Conservation (phyloP, 306 rosid species). For the Erythrophleum fordii region DNA sequence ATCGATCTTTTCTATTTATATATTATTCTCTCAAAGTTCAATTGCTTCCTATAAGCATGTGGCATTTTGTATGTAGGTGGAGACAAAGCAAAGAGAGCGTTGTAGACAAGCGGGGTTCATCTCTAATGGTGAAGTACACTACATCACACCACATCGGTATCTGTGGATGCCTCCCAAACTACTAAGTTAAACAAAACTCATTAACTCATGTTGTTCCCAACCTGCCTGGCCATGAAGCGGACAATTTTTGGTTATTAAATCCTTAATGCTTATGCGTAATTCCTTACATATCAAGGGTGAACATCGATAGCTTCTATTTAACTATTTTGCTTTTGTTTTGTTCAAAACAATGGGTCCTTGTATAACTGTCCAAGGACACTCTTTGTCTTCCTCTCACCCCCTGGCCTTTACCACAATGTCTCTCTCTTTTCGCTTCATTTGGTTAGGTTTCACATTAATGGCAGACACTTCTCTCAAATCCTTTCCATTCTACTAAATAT, state of each 20-base stretch:
- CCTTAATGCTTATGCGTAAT: background rate
- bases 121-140: background rate
- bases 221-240: conserved; percentile 36
- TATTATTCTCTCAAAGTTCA: too few species aligned
- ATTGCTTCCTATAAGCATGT: too few species aligned
- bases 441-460: background rate
- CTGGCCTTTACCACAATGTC: conserved; percentile 20
- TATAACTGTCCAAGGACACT: conserved; percentile 41
- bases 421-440: background rate
- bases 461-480: background rate
- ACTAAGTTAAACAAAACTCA: conserved; percentile 19
- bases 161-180: conserved; percentile 17
- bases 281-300: background rate
- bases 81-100: conserved; percentile 9
- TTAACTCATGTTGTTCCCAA: conserved; percentile 35
- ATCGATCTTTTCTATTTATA: too few species aligned
- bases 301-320: conserved; percentile 48
- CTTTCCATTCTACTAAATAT: too few species aligned
- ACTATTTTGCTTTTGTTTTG: conserved; percentile 36
- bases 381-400: conserved; percentile 29
- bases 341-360: conserved; percentile 33
- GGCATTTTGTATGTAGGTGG: background rate
- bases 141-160: background rate
- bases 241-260: conserved; percentile 44
- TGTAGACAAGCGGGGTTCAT: background rate